Base-by-base conservation (phyloP, 202 grass and related monocot species). In the Eragrostis tef region DNA sequence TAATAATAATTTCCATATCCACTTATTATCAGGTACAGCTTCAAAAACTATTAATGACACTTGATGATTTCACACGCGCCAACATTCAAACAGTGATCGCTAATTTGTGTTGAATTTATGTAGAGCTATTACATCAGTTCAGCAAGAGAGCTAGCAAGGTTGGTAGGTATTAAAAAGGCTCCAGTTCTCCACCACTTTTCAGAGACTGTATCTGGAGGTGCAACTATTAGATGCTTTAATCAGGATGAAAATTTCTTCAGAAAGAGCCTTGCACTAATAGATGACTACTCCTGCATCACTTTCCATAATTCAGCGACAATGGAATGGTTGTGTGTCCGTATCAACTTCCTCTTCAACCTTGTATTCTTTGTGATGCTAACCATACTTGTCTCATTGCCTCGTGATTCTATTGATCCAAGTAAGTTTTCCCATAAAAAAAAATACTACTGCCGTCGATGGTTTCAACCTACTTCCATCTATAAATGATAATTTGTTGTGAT, bases 111-210 rank as follows among this genome's bases (percentile, higher is more conserved):
- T 39, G 34, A 57, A 49, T 73, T 60, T 44, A 50, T 85, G 41
- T 56, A 98, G 94, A 86, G 44, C 8, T 93, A 98, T 89, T 98
- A 94, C 72, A 94, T 94, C 84, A 86, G 84, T 84, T 83, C 94
- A 27, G 94, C 94, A 15, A 89, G 92, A 86, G 94, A 98, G 79
- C 76, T 98, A 75, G 91, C 92, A 74, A 88, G 92, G 82, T 90
- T 98, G 90, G 94, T 91, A 59, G 92, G 92, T 58, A 91, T 98
- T 58, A 92, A 77, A 74, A 98, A 98, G 83, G 90, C 94, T 90
- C 94, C 90, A 68, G 79, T 94, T 61, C 86, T 98, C 43, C 94
- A 98, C 71, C 92, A 98, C 70, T 93, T 98, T 62, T 92, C 94
- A 8, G 94, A 98, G 72, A 89, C 94, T 57, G 19, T 98, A 79